A percentile compares a stretch with the other conserved stretches of the same genome.
These are phyloP conservation scores for Cornus controversa DNA, from an alignment of 148 eudicot species.

Conservation along the genomic window DNA sequence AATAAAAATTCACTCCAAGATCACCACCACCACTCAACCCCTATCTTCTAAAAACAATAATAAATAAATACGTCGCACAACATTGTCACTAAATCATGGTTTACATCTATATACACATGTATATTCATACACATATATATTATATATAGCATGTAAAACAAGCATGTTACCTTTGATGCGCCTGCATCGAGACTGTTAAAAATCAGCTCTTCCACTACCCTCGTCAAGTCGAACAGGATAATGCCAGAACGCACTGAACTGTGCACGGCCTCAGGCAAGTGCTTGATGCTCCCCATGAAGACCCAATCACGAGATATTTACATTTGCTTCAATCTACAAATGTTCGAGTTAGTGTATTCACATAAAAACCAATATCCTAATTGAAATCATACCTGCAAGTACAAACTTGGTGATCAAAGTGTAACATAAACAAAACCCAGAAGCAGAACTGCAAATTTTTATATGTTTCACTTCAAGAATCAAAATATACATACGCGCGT, in stretches of 20 bases:
- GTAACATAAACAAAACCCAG: no score
- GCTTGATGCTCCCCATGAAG: slow-evolving; percentile 67
- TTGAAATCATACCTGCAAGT: no score
- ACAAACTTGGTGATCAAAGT: no score
- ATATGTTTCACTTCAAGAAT: no score
- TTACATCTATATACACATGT: neutral
- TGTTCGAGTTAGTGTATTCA: neutral
- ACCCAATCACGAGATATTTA: neutral
- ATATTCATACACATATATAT: no score
- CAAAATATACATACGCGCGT: neutral
- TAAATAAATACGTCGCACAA: no score
- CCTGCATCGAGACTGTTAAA: slow-evolving; percentile 96
- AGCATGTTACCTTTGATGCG: slow-evolving; percentile 61
- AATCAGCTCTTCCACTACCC: slow-evolving; percentile 89
- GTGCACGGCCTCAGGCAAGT: slow-evolving; percentile 58
- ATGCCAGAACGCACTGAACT: slow-evolving; percentile 82
- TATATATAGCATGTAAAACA: neutral
- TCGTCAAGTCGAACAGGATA: slow-evolving; percentile 59
- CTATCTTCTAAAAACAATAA: neutral
- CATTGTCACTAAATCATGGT: no score
- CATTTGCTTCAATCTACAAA: neutral
- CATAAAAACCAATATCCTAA: neutral
- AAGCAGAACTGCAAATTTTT: no score
- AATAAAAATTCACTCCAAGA: neutral
- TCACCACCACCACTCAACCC: neutral